Evolutionary conservation across 495 filamentous ascomycete genomes (phyloP).

Genomic region (Oidiodendron maius): DNA sequence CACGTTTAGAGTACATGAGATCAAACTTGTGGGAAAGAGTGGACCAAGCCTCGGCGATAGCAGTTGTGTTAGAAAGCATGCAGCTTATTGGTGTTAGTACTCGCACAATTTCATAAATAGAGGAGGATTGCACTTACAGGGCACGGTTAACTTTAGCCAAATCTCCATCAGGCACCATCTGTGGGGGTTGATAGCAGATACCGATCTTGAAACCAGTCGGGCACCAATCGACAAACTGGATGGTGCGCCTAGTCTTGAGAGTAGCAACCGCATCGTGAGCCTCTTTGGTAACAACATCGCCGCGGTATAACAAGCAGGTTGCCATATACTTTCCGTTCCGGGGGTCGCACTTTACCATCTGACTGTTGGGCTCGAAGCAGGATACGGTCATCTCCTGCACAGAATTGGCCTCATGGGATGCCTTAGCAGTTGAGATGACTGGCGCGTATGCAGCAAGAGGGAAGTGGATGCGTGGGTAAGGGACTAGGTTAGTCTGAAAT

Average conservation of each 20-base stretch:
- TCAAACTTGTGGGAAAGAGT: constrained; percentile 98
- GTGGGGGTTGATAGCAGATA: constrained; percentile 98
- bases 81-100: constrained; percentile 47
- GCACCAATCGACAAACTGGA: constrained; percentile 99
- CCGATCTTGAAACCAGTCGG: constrained; percentile 99
- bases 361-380: constrained; percentile 75
- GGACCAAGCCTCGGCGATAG: constrained; percentile 97
- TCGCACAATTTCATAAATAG: background rate
- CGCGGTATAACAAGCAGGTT: constrained; percentile 94
- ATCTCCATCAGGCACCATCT: constrained; percentile 93
- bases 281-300: constrained; percentile 96
- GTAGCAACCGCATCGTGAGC: constrained; percentile 85
- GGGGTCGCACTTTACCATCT: constrained; percentile 99
- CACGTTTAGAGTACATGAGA: constrained; percentile 99
- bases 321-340: constrained; percentile 99
- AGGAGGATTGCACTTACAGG: constrained; percentile 59
- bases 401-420: constrained; percentile 90
- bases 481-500: constrained; percentile 99
- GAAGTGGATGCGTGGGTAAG: constrained; percentile 99
- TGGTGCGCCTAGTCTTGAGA: constrained; percentile 97
- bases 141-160: constrained; percentile 96
- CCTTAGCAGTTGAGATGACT: constrained; percentile 88
- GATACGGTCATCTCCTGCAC: constrained; percentile 84
- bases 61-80: constrained; percentile 99
- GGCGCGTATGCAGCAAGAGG: constrained; percentile 94